phyloP scores from a whole-genome alignment of 768 basidiomycete species.

The Phlebiopsis gigantea region DNA sequence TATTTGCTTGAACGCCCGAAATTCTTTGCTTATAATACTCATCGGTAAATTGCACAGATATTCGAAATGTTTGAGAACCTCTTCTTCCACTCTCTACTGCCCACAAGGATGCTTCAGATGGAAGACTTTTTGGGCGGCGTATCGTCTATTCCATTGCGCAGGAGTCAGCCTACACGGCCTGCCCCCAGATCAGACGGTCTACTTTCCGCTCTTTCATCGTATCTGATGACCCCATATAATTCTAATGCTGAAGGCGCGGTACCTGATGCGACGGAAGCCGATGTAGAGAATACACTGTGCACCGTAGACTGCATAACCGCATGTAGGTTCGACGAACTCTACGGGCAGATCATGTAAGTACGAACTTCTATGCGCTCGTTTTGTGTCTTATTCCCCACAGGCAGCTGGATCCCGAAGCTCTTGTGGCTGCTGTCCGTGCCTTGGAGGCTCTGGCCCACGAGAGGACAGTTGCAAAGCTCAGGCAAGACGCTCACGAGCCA shows the following conservation, averaged over 20 bases:
- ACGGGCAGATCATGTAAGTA: constrained; percentile 86
- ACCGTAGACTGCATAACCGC: constrained; percentile 94
- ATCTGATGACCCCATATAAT: constrained; percentile 92
- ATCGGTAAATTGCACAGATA: constrained; percentile 45
- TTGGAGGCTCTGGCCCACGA: constrained; percentile 89
- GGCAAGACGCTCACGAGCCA: constrained; percentile 61
- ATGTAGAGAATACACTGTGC: constrained; percentile 91
- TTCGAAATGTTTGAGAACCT: constrained; percentile 98
- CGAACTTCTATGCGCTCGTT: not conserved
- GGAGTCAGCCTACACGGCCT: constrained; percentile 59
- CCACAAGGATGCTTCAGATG: constrained; percentile 90
- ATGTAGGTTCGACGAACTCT: constrained; percentile 91
- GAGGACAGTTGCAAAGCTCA: constrained; percentile 74
- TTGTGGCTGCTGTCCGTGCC: constrained; percentile 80
- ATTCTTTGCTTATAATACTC: constrained; percentile 1
- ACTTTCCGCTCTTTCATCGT: constrained; percentile 89
- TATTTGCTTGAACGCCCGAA: not conserved
- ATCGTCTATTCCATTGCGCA: constrained; percentile 85
- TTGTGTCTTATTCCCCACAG: constrained; percentile 31
- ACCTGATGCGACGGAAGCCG: constrained; percentile 83
- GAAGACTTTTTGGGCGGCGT: constrained; percentile 97
- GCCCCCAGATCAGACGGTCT: constrained; percentile 79
- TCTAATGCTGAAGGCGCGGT: constrained; percentile 68
- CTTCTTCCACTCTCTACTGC: constrained; percentile 90
- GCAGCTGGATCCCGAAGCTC: constrained; percentile 71